Base-by-base conservation (phyloP, 176 grass and related monocot species). In the Cenchrus fungigraminus region DNA sequence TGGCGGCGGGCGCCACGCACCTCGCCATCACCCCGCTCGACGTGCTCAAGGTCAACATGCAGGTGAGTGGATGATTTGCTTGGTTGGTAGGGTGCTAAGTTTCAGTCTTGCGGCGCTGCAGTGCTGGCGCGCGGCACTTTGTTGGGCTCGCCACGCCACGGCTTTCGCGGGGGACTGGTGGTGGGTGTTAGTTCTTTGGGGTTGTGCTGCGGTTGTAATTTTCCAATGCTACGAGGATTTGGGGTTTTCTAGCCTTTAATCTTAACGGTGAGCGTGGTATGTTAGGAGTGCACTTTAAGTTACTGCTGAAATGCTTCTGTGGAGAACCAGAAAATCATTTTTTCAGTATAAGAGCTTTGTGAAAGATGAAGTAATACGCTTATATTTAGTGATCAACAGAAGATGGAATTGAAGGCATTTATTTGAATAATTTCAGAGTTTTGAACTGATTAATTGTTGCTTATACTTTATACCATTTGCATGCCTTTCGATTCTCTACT, bases 31-130 rank as follows among this genome's bases (percentile, higher is more conserved):
- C 93, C 13, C 96, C 96, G 20, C 86, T 98, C 71, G 96, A 98
- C 81, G 97, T 98, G 46, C 84, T 98, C 76, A 95, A 98, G 89
- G 93, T 98, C 77, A 95, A 98, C 85, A 98, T 98, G 97, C 93
- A 98, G 91, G 97, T 94, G 65, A 59, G 74, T 9, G 8, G 4
- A 4, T 14, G 4, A 4, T 14, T 54, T 32, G 37, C n/a, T 25
- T 59, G 45, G 28, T 9, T 2, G 13, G 20, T 2, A 8, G 8
- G 45, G 9, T 29, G 50, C 15, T 50, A 8, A 49, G 12, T 15
- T 44, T 12, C 1, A 42, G n/a, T 70, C 12, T 11, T 68, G 12
- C 7, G 34, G 79, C 51, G 50, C 32, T 51, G 46, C 45, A 0
- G 70, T 14, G 6, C n/a, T 40, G 70, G 44, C 47, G 9, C 56